Conservation (phyloP, 345 rosid species). For the Brassica carinata region DNA sequence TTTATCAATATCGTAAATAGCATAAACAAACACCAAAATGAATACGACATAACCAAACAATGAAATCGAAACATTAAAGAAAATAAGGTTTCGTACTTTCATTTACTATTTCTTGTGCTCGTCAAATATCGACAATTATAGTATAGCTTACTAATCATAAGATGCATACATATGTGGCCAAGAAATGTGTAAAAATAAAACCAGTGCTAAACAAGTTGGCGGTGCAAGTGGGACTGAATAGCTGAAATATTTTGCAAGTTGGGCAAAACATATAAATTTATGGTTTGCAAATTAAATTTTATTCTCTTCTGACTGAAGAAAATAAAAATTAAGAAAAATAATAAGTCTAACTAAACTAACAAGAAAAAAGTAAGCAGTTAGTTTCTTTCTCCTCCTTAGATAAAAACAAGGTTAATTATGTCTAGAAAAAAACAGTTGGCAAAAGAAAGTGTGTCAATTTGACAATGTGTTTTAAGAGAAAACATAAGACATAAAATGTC, state of each 20-base stretch:
- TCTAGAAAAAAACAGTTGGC: no score
- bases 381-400: no score
- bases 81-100: constrained; percentile 7
- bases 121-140: constrained; percentile 25
- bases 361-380: no score
- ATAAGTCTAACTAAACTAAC: no score
- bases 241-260: constrained; percentile 36
- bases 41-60: constrained; percentile 2
- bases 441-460: no score
- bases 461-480: no score
- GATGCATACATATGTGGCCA: constrained; percentile 22
- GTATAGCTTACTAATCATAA: constrained; percentile 29
- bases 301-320: background rate
- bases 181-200: background rate
- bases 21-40: background rate
- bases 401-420: no score
- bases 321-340: no score
- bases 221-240: constrained; percentile 53
- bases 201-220: constrained; percentile 34
- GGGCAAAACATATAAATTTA: constrained; percentile 30
- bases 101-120: constrained; percentile 5
- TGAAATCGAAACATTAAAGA: background rate
- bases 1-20: background rate
- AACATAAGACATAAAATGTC: no score
- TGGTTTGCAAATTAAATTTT: constrained; percentile 22